Evolutionary conservation across 1,284 basidiomycete genomes (phyloP), one percentile per base, ranked within the genome.

Genomic region (Termitomyces sp.): DNA sequence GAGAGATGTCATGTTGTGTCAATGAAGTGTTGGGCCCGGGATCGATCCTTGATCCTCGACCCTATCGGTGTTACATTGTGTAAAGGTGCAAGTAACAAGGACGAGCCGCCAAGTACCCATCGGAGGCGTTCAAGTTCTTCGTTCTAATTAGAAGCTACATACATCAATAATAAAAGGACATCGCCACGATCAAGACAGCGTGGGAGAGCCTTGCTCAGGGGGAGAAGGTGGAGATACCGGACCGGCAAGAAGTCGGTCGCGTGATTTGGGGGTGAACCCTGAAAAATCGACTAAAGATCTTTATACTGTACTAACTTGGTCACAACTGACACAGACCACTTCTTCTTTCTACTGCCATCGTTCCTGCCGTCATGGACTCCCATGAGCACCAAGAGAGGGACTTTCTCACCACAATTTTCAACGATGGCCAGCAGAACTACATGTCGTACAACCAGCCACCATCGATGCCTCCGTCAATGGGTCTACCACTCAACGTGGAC

Each of bases 371-470:
- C 33, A 68, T 68, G 64, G 62, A 67, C 56, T 68, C 65, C 52
- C 64, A 63, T 47, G 63, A 64, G 58, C 69, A 68, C 57, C 69
- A 72, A 28, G 70, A 74, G 42, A 75, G 76, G 58, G 72, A 77
- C 55, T 72, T 74, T 36, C 64, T 80, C 43, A 66, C 74, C 3
- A 66, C 71, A 31, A 71, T 80, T 57, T 79, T 77, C 46, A 62
- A 64, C 1, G 73, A 67, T 41, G 55, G 56, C 49, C 65, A 62
- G n/a, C 52, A 58, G 19, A 31, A 41, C 48, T 40, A 33, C 36
- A 55, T 64, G n/a, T 17, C 48, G 1, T 57, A 53, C 44, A 45
- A 52, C 21, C 54, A 53, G 50, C 55, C 41, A 38, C 51, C 44
- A 57, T 50, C 58, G 50, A 57, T 60, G 31, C 44, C 45, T 2